Base-by-base conservation (phyloP, 2,329 filamentous ascomycete genomes). In the Ramularia collo-cygni region DNA sequence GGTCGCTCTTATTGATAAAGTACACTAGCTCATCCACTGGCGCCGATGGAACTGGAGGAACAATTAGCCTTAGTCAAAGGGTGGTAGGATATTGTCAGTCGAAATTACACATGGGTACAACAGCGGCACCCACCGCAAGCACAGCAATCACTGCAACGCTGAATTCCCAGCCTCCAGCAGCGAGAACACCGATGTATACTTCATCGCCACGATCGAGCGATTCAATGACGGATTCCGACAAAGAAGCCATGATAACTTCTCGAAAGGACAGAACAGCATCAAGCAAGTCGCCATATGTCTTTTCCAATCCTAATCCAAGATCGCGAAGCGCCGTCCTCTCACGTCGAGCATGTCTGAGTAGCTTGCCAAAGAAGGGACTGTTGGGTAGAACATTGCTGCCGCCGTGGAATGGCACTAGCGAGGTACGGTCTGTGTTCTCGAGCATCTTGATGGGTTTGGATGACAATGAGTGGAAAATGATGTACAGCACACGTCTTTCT, bases 161-260 rank as follows among this genome's bases (percentile, higher is more conserved):
- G 43, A 62, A 68, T 37, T 66, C 64, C 46, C 67, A 67, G 2
- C 64, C 58, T 7, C 62, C 61, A 4, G 62, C 55, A 10, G 62
- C 64, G 24, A 68, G 51, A 4, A 67, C 52, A 14, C 58, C 59
- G 19, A 67, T 58, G 43, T 58, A 65, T 16, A 61, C 56, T 34
- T 59, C 60, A 27, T 57, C 50, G 37, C 55, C 30, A 5, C 14
- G 12, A 10, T 16, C 12, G n/a, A n/a, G n/a, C n/a, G n/a, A n/a
- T 15, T 49, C 17, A 45, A 43, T 27, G 51, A 41, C 10, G 47
- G 59, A 16, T 26, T 35, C 8, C 45, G 29, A 38, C 54, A 49
- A n/a, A 62, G 38, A 1, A 44, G 44, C 14, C 53, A 49, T 16
- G 50, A 36, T 7, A 66, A 47, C 12, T 49, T 60, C 51, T 18